These are phyloP conservation scores for Eucalyptus erythrocorys DNA, from an alignment of 345 rosid genomes.

Conservation along the genomic window DNA sequence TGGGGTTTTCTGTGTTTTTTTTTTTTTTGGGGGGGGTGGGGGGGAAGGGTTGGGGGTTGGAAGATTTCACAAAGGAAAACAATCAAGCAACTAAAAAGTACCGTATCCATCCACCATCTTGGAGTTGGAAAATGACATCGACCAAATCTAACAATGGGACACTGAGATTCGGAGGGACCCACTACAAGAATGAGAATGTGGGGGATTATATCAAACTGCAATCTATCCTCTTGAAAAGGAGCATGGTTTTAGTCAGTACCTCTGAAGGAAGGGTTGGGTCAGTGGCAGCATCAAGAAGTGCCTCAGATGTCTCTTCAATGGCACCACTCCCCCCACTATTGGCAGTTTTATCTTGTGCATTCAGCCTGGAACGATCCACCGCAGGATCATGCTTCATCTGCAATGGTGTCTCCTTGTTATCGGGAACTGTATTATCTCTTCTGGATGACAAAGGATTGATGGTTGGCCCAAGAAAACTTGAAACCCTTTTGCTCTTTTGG, in stretches of 20 bases:
- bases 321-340: conserved; percentile 27
- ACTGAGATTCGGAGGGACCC: conserved; percentile 95
- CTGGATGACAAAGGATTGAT: conserved; percentile 20
- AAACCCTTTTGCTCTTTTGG: conserved; percentile 23
- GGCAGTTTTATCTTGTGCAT: conserved; percentile 17
- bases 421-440: conserved; percentile 24
- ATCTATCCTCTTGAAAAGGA: neutral
- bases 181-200: conserved; percentile 32
- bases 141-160: conserved; percentile 77
- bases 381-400: conserved; percentile 18
- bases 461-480: conserved; percentile 19
- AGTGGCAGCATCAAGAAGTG: conserved; percentile 25
- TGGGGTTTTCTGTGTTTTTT: no score
- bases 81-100: conserved; percentile 1
- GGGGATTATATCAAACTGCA: neutral
- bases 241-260: conserved; percentile 22
- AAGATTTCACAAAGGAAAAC: no score
- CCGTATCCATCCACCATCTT: conserved; percentile 99
- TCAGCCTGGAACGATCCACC: conserved; percentile 14
- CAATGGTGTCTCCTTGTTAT: conserved; percentile 30
- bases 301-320: conserved; percentile 19
- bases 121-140: conserved; percentile 90
- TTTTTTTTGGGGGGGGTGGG: no score
- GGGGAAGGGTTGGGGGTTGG: no score
- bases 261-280: conserved; percentile 59